Base-by-base conservation (phyloP, 164 flowering plant species). In the Piper betle region DNA sequence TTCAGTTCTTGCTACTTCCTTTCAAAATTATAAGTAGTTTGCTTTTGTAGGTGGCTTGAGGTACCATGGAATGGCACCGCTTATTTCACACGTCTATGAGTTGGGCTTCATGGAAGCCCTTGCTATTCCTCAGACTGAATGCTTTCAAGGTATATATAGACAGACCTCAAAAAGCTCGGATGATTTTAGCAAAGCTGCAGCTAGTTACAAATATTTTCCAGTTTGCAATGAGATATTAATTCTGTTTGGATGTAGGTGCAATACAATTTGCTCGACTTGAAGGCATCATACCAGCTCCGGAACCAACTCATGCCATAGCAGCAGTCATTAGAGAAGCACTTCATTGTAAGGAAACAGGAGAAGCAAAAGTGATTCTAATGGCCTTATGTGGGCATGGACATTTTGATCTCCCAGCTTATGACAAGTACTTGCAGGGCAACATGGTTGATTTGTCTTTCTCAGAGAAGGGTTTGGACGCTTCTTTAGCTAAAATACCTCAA, bases 321-420 rank as follows among this genome's bases (percentile, higher is more conserved):
- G 99, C 99, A 4, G 78, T 88, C 16, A 88, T 90, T 40, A 74
- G 99, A 69, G 97, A 93, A 80, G 99, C 97, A 65, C 83, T 85
- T 20, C 83, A 54, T 5, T 88, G 97, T 59, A 86, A 63, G 68
- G 88, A 87, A 71, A 81, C 83, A 3, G 96, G 99, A 61, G 94
- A 93, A 69, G 71, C 79, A 18, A 93, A 93, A 71, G 97, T 93
- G 5, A 84, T 90, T 58, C 84, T 90, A 17, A 86, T 76, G 82
- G 97, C 96, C 58, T 81, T 93, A 96, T 90, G 97, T 68, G 99
- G 97, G 18, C 99, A 93, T 75, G 99, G 97, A 38, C 99, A 93
- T 74, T 93, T 93, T 68, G 99, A 93, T 75, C 77, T 88, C 59
- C 75, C 96, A 6, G 73, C 97, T 64, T 93, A 93, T 64, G 99